Base-by-base conservation (phyloP, 2,329 filamentous ascomycete species). In the Dactylellina sp. region DNA sequence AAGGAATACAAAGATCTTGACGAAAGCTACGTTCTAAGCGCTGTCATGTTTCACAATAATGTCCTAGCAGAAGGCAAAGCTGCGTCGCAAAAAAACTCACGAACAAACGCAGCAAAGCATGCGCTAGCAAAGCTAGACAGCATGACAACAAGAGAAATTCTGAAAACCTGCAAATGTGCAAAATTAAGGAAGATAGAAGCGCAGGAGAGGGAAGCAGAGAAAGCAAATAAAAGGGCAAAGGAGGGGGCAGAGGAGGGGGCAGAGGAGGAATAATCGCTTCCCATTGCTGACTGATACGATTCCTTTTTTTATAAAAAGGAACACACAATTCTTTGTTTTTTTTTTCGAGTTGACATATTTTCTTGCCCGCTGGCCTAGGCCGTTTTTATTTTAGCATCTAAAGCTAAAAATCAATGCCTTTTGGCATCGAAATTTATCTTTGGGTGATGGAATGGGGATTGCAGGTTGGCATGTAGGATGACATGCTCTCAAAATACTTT, bases 41-140 rank as follows among this genome's bases (percentile, higher is more conserved):
- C 87, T 22, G 85, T 97, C 6, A 84, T 96, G 79, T 85, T 97
- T 12, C 94, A 98, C 79, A 86, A 88, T 11, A 80, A 85, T 44
- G 85, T 93, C 7, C 81, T 91, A n/a, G 86, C 88, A 1, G 84
- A 88, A 75, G 86, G 84, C 0, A 83, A 84, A 37, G 87, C 87
- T 0, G 86, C 84, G 76, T 92, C 88, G 56, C 86, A 86, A 0
- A 85, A 90, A 50, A 91, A 93, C 81, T 92, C 91, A 0, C 93
- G 93, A 81, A 81, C 90, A 2, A 84, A 84, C 11, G 89, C 87
- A 0, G 89, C 89, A 11, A 86, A 88, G 76, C 82, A 83, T 75
- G 89, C 88, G 0, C 76, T 90, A 56, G 80, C 82, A 1, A 79
- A 80, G 65, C 71, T 89, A 35, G 78, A 83, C 53, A 80, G 77